Evolutionary conservation across 768 basidiomycete genomes (phyloP).

Genomic region (Mycena filopes): DNA sequence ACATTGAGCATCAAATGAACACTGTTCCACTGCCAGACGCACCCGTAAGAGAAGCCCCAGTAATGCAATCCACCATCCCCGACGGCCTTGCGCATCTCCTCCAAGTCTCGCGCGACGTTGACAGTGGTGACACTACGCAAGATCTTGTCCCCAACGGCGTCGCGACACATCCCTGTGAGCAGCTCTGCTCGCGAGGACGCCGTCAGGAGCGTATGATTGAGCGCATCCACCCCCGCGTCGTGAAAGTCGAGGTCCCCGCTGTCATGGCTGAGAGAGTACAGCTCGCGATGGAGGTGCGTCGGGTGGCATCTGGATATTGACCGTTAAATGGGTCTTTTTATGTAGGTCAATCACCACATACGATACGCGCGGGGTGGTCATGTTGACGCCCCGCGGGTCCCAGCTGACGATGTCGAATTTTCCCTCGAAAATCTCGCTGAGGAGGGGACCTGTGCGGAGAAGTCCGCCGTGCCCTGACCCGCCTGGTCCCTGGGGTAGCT

Average conservation of each 20-base stretch:
- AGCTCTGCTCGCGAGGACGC: constrained; percentile 15
- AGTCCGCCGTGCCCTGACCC: constrained; percentile 22
- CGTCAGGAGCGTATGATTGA: constrained; percentile 16
- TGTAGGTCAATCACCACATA: neutral
- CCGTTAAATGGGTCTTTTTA: neutral
- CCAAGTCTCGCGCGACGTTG: constrained; percentile 22
- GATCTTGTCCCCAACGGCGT: constrained; percentile 25
- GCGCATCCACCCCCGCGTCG: neutral
- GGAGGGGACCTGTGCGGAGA: constrained; percentile 11
- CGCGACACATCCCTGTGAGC: constrained; percentile 20
- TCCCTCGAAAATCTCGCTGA: constrained; percentile 24
- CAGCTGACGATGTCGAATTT: constrained; percentile 31
- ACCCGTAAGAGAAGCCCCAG: constrained; percentile 33
- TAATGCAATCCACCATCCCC: constrained; percentile 25
- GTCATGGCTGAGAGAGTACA: constrained; percentile 17
- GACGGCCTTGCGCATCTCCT: constrained; percentile 30
- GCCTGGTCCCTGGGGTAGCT: constrained; percentile 19
- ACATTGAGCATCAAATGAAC: neutral
- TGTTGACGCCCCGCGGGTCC: constrained; percentile 29
- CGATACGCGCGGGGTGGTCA: constrained; percentile 29
- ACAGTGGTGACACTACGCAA: constrained; percentile 30
- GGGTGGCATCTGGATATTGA: constrained; percentile 15
- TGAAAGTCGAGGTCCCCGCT: constrained; percentile 26
- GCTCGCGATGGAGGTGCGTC: constrained; percentile 24
- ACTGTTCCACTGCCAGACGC: neutral